These are phyloP conservation scores for Quambalaria eucalypti DNA, from an alignment of 1,284 basidiomycete genomes.

Conservation along the genomic window DNA sequence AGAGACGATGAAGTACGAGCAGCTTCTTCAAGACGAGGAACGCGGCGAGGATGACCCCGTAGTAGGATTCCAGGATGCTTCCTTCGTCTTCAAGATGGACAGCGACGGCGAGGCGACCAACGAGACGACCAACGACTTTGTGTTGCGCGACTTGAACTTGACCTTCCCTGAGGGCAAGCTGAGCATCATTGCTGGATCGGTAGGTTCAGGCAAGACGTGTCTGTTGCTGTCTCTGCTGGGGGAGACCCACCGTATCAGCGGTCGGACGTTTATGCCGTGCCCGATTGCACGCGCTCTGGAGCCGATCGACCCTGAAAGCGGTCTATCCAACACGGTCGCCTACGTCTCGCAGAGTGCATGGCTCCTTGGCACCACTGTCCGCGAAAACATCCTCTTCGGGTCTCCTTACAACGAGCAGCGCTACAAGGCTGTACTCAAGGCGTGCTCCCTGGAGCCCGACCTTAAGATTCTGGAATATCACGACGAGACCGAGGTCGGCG, in stretches of 20 bases:
- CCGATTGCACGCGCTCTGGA: conserved; percentile 47
- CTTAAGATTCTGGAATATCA: conserved; percentile 86
- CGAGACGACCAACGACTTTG: conserved; percentile 40
- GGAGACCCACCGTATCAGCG: conserved; percentile 52
- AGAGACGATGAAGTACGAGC: conserved; percentile 55
- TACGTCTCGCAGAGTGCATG: conserved; percentile 90
- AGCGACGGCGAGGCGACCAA: conserved; percentile 18
- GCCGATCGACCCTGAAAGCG: conserved; percentile 51
- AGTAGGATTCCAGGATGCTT: conserved; percentile 53
- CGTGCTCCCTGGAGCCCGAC: conserved; percentile 71
- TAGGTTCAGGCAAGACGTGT: conserved; percentile 51
- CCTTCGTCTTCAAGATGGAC: conserved; percentile 47
- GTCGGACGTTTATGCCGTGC: conserved; percentile 53
- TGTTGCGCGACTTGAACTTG: conserved; percentile 53
- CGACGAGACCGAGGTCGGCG: conserved; percentile 82
- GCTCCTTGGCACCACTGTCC: conserved; percentile 85
- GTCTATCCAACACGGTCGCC: conserved; percentile 65
- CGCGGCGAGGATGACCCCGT: conserved; percentile 23
- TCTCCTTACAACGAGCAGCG: conserved; percentile 68
- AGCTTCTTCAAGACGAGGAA: conserved; percentile 47
- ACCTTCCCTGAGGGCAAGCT: conserved; percentile 56
- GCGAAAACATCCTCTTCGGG: conserved; percentile 87
- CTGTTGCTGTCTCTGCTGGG: conserved; percentile 57
- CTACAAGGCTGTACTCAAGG: conserved; percentile 68
- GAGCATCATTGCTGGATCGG: conserved; percentile 60